Conservation (phyloP, 257 asterid species). For the Solanum peruvianum region DNA sequence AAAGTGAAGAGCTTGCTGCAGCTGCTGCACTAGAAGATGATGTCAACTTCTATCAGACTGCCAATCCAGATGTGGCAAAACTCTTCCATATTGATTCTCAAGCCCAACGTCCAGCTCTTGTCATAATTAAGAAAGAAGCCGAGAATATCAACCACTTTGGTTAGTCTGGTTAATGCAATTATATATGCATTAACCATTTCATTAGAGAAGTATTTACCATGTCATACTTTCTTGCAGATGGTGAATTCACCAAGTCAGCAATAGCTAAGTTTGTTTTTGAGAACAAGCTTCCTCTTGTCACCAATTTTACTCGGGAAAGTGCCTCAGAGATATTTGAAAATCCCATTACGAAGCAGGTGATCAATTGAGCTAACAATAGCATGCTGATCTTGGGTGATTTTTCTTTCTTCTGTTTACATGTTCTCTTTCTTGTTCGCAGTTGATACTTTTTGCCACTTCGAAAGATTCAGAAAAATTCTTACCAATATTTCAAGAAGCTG, state of each 20-base stretch:
- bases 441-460: constrained; percentile 72
- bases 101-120: constrained; percentile 75
- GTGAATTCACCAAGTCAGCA: constrained; percentile 64
- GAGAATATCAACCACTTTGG: constrained; percentile 75
- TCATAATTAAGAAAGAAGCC: constrained; percentile 69
- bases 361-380: neutral
- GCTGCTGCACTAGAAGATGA: constrained; percentile 78
- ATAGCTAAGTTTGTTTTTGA: constrained; percentile 66
- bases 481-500: constrained; percentile 70
- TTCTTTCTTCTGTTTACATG: neutral
- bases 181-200: neutral
- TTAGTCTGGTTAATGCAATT: constrained; percentile 19
- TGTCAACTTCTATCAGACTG: constrained; percentile 79
- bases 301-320: constrained; percentile 60
- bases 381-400: neutral
- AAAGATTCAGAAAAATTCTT: constrained; percentile 46
- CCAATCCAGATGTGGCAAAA: constrained; percentile 60
- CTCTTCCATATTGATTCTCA: constrained; percentile 69
- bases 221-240: constrained; percentile 31
- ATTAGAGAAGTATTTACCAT: neutral
- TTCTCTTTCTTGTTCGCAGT: constrained; percentile 28
- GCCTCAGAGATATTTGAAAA: constrained; percentile 75
- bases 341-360: constrained; percentile 92
- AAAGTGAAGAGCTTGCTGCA: constrained; percentile 65
- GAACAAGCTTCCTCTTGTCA: constrained; percentile 80